Evolutionary conservation across 805 yeast species (phyloP).

Genomic region (Yarrowia deformans): DNA sequence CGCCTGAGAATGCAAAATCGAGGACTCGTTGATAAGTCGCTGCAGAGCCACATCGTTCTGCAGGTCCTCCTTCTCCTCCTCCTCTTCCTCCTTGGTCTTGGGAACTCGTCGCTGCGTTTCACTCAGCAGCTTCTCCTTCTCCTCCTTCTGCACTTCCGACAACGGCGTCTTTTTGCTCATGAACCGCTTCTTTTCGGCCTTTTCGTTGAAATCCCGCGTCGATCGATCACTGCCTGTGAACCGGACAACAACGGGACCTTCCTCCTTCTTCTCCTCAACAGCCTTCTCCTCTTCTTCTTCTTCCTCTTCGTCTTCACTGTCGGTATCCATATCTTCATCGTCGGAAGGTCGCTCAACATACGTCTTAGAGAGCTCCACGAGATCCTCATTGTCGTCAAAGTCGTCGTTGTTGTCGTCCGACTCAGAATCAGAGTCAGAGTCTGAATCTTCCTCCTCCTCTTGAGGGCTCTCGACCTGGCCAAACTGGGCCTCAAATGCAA

Average conservation of each 20-base stretch:
- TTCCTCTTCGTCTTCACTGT: conserved; percentile 11
- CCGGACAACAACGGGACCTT: conserved; percentile 49
- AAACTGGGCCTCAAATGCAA: conserved; percentile 51
- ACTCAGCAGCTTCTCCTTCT: background rate
- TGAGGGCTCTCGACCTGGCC: conserved; percentile 40
- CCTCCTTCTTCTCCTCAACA: background rate
- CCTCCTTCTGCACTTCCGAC: conserved; percentile 21
- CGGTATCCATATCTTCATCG: conserved; percentile 41
- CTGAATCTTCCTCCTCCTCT: conserved; percentile 9
- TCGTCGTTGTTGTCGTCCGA: conserved; percentile 42
- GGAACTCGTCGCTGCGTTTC: conserved; percentile 14
- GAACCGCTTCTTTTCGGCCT: conserved; percentile 46
- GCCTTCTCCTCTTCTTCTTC: background rate
- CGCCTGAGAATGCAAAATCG: conserved; percentile 54
- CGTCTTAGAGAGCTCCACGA: conserved; percentile 25
- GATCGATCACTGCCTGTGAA: conserved; percentile 49
- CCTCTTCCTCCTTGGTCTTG: conserved; percentile 40
- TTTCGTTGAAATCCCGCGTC: conserved; percentile 40
- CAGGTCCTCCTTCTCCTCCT: conserved; percentile 58
- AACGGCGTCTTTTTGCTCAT: conserved; percentile 44
- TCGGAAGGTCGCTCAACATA: conserved; percentile 44
- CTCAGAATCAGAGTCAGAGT: conserved; percentile 19
- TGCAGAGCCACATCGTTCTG: conserved; percentile 74
- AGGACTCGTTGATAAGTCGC: conserved; percentile 71
- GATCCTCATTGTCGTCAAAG: conserved; percentile 44